Evolutionary conservation across 2,329 filamentous ascomycete species (phyloP).

Genomic region (Aspergillus eucalypticola): DNA sequence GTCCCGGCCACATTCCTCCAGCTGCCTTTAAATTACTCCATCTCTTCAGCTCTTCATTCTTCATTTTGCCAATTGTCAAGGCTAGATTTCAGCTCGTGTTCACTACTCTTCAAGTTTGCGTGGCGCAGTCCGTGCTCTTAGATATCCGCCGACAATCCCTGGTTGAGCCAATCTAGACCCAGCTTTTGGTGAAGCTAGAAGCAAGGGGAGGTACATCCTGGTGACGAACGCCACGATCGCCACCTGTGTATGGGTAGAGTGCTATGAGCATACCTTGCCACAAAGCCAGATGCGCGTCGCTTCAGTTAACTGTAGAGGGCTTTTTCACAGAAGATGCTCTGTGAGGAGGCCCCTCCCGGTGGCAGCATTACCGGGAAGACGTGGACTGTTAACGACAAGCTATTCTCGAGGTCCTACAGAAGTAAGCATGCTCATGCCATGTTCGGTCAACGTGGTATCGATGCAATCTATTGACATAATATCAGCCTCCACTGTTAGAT

Average conservation of each 20-base stretch:
- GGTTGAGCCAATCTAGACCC: background rate
- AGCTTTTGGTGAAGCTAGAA: background rate
- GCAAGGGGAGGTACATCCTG: background rate
- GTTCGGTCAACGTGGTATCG: background rate
- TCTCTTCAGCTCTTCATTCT: background rate
- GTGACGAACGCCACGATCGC: background rate
- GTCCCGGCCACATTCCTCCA: background rate
- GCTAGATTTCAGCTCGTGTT: background rate
- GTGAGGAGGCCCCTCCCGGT: background rate
- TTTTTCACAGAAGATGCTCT: background rate
- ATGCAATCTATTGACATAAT: background rate
- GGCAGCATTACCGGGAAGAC: constrained; percentile 1
- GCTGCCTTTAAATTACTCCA: background rate
- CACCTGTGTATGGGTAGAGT: background rate
- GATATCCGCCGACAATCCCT: background rate
- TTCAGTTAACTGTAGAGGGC: background rate
- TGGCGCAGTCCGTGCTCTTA: background rate
- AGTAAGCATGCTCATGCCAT: constrained; percentile 19
- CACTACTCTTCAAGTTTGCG: background rate
- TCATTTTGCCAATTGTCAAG: background rate
- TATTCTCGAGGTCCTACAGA: constrained; percentile 33
- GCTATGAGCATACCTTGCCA: background rate
- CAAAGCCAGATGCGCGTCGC: background rate
- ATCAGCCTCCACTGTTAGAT: constrained; percentile 48
- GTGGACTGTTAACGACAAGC: constrained; percentile 31